Conservation (phyloP, 176 grass and related monocot species). For the Musa schizocarpa region DNA sequence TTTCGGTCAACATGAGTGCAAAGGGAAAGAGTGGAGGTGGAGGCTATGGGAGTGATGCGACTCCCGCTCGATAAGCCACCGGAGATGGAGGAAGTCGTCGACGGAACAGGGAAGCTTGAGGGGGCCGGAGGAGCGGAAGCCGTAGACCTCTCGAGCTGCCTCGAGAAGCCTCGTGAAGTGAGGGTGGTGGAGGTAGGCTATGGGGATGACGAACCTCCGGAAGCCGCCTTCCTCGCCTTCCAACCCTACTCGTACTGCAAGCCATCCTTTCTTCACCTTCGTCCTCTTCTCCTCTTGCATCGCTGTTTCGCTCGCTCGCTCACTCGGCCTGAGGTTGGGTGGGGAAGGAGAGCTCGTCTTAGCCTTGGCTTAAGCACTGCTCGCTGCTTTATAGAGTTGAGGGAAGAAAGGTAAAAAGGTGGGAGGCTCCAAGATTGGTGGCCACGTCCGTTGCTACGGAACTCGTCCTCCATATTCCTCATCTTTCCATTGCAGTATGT, state of each 20-base stretch:
- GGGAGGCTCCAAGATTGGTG: too few relatives aligned
- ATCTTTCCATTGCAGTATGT: too few relatives aligned
- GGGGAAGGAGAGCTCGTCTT: too few relatives aligned
- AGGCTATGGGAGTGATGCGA: constrained; percentile 32
- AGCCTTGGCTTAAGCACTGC: too few relatives aligned
- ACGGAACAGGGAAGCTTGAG: constrained; percentile 68
- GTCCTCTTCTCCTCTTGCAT: constrained; percentile 54
- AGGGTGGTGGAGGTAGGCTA: constrained; percentile 78
- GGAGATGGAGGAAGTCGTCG: constrained; percentile 73
- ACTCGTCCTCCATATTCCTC: too few relatives aligned
- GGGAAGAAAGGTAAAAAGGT: too few relatives aligned
- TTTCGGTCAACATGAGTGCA: constrained; percentile 32
- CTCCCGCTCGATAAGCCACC: constrained; percentile 49
- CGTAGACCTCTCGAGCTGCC: constrained; percentile 53
- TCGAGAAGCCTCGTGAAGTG: constrained; percentile 54
- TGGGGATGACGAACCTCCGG: constrained; percentile 67
- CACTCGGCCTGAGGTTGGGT: too few relatives aligned
- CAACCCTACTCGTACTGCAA: constrained; percentile 53
- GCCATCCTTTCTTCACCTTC: constrained; percentile 90
- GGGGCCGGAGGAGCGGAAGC: constrained; percentile 51
- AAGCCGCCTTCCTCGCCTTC: constrained; percentile 28
- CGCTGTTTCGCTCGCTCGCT: too few relatives aligned
- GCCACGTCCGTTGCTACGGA: too few relatives aligned
- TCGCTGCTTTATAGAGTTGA: too few relatives aligned
- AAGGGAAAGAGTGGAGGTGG: constrained; percentile 31